phyloP scores from a whole-genome alignment of 169 alveolate genomes.

The Eimeria maxima region DNA sequence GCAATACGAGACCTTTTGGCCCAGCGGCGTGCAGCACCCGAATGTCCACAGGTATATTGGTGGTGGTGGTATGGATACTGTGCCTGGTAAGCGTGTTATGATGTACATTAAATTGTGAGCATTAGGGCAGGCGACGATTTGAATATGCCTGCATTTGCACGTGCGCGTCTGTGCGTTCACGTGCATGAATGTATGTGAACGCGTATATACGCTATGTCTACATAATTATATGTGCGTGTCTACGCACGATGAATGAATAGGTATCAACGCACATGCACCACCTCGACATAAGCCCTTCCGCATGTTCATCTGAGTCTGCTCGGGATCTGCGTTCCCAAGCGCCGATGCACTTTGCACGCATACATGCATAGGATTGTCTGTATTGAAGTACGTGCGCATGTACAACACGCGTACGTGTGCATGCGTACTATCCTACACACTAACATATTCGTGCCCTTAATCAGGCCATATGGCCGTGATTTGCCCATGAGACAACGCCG shows the following conservation, averaged over 20 bases:
- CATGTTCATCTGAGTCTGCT: neutral
- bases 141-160: neutral
- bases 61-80: neutral
- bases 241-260: neutral
- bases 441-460: neutral
- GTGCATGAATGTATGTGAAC: neutral
- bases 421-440: neutral
- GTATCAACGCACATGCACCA: neutral
- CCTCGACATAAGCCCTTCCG: neutral
- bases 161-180: neutral
- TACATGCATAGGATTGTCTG: neutral
- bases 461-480: neutral
- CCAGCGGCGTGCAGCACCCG: neutral
- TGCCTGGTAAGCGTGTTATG: neutral
- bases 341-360: neutral
- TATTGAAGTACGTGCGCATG: neutral
- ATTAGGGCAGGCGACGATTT: neutral
- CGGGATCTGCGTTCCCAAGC: neutral
- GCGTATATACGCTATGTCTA: neutral
- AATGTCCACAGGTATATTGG: neutral
- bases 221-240: neutral
- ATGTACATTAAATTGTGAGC: neutral
- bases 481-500: neutral
- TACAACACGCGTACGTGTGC: neutral
- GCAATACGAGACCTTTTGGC: neutral